A percentile compares a stretch with the other conserved stretches of the same genome.
These are phyloP conservation scores for Ampelocalamus luodianensis DNA, from an alignment of 176 grass and related monocot genomes.

Conservation along the genomic window DNA sequence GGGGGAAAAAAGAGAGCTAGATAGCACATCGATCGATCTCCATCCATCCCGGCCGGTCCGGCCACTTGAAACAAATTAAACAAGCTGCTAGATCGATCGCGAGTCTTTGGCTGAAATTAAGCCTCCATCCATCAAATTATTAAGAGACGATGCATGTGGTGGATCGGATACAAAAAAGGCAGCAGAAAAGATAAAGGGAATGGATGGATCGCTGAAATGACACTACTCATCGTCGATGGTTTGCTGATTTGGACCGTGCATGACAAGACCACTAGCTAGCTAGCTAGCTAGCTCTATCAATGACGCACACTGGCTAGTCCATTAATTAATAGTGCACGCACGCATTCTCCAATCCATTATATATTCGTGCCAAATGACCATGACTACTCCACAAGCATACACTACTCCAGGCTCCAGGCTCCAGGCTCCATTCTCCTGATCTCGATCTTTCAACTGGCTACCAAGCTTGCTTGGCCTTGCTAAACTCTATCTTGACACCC, in stretches of 20 bases:
- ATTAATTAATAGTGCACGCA: not conserved
- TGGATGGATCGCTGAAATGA: not conserved
- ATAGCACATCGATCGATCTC: not conserved
- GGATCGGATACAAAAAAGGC: not conserved
- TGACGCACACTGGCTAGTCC: not conserved
- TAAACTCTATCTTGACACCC: no score
- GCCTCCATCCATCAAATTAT: not conserved
- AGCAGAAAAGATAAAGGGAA: not conserved
- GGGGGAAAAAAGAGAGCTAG: no score
- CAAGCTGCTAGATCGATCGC: not conserved
- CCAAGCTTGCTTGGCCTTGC: no score
- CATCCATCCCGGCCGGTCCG: no score
- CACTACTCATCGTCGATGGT: conserved; percentile 3
- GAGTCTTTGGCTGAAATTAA: not conserved
- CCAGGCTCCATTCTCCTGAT: no score
- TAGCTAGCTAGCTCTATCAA: not conserved
- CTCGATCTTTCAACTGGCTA: no score
- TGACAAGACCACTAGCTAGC: conserved; percentile 9
- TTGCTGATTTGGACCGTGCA: conserved; percentile 30
- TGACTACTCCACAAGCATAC: no score
- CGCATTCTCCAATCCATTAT: not conserved
- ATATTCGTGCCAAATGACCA: no score
- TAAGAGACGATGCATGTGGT: not conserved
- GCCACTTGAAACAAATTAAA: not conserved
- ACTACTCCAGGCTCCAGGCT: no score